Evolutionary conservation across 1,284 basidiomycete genomes (phyloP), one percentile per base, ranked within the genome.

Genomic region (Leccinum solheimii): DNA sequence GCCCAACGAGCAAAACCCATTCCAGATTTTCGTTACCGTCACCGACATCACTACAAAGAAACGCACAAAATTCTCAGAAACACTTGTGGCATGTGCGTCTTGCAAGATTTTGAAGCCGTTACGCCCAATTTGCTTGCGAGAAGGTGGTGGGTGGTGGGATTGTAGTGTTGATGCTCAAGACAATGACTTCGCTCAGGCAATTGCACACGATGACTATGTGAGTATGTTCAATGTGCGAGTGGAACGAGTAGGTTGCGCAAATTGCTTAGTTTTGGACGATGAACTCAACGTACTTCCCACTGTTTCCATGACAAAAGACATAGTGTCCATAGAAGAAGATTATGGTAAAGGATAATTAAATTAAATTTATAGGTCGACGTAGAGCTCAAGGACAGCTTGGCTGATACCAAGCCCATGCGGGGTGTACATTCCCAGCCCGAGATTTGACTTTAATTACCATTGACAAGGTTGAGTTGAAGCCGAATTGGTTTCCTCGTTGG

Each of bases 41-140:
- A 99, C 97, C 7, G 97, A 99, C 75, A 98, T 99, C 62, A 92
- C 78, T 92, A 97, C 81, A 97, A 97, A 75, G 95, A 98, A 72
- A 95, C 94, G 1, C 87, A 96, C 62, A 97, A 97, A 77, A 94
- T 97, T 65, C 87, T 99, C 34, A 97, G 97, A 70, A 94, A 98
- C 74, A 99, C 97, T 0, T 98, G 92, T 76, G 97, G 97, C 52
- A 99, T 99, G 95, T 90, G 95, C 65, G 87, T 99, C 8, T 80
- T 99, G 60, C 97, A 99, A 78, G 97, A 99, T 74, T 99, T 99
- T 69, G 97, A 99, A 75, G 97, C 97, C 3, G 88, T 99, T 66
- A 99, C 97, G 1, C 97, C 97, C 32, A 99, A 99, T 79, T 79
- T 98, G 61, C 87, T 99, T 30, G 97, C 97, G 5, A 83, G 97